A percentile compares a stretch with the other conserved stretches of the same genome.
Conservation (phyloP, 805 yeast genomes). For the Wickerhamomyces alni region DNA sequence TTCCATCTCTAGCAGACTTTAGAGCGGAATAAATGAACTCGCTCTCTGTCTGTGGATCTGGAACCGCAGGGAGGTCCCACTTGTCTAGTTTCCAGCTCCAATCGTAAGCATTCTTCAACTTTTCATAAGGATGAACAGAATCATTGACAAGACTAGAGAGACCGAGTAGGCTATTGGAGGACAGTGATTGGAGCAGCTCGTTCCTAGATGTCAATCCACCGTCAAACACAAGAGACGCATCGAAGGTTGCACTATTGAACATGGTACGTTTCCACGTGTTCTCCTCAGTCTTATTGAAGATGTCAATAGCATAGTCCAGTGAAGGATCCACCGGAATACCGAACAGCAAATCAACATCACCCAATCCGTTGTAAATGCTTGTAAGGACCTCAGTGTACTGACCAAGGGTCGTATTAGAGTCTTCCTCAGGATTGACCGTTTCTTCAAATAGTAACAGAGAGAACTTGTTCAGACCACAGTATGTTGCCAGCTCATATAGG, state of each 20-base stretch:
- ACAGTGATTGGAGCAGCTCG: conserved; percentile 32
- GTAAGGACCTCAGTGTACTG: conserved; percentile 15
- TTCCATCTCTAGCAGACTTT: conserved; percentile 36
- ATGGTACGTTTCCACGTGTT: conserved; percentile 37
- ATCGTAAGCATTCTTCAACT: conserved; percentile 33
- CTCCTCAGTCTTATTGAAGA: conserved; percentile 28
- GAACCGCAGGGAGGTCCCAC: conserved; percentile 66
- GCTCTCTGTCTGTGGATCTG: conserved; percentile 30
- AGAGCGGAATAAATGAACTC: conserved; percentile 47
- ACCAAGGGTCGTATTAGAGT: not conserved
- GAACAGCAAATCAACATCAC: conserved; percentile 55
- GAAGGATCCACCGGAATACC: conserved; percentile 61
- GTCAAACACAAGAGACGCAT: conserved; percentile 29
- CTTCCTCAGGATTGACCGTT: conserved; percentile 11
- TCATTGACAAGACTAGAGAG: conserved; percentile 41
- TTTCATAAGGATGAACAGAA: conserved; percentile 6
- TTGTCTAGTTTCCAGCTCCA: conserved; percentile 73
- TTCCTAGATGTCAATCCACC: conserved; percentile 5
- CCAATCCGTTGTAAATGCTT: conserved; percentile 44
- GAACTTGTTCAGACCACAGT: conserved; percentile 20
- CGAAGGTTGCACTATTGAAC: conserved; percentile 53
- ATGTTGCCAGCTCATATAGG: conserved; percentile 18
- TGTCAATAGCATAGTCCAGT: conserved; percentile 42
- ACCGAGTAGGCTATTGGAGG: conserved; percentile 51
- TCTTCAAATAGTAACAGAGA: conserved; percentile 33